A percentile compares a stretch with the other conserved stretches of the same genome.
Evolutionary conservation across 2,329 filamentous ascomycete species (phyloP).

Genomic region (Ustulina deusta): DNA sequence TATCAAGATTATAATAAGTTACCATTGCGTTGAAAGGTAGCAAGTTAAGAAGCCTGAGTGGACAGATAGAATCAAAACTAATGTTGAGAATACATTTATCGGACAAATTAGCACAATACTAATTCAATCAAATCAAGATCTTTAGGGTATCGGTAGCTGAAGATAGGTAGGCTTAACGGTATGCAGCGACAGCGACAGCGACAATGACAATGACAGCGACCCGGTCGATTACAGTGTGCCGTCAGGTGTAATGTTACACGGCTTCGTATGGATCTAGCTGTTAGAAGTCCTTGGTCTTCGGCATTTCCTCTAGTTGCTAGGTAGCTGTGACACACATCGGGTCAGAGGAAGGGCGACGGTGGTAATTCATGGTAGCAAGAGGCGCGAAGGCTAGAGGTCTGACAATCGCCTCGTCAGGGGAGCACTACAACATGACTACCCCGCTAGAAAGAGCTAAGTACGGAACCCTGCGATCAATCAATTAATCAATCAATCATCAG

Average conservation of each 20-base stretch:
- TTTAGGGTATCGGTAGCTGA: not conserved
- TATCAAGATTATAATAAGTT: conserved; percentile 18
- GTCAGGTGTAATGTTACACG: not conserved
- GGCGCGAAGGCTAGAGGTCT: not conserved
- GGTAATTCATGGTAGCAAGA: not conserved
- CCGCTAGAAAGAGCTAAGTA: no score
- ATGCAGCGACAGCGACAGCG: not conserved
- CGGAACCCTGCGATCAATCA: no score
- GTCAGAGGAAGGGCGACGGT: no score
- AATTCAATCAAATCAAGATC: no score
- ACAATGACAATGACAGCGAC: no score
- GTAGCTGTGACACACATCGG: not conserved
- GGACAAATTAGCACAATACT: no score
- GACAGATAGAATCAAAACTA: no score
- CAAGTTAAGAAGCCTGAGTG: no score
- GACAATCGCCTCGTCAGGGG: not conserved
- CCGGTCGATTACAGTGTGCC: not conserved
- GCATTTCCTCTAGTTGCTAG: not conserved
- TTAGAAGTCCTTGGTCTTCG: not conserved
- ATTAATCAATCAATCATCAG: no score
- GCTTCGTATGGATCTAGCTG: not conserved
- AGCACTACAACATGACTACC: not conserved
- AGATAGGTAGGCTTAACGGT: not conserved
- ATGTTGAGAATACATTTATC: no score
- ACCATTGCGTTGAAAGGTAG: no score